Conservation (phyloP, 2,329 filamentous ascomycete genomes). For the Monosporascus ibericus region DNA sequence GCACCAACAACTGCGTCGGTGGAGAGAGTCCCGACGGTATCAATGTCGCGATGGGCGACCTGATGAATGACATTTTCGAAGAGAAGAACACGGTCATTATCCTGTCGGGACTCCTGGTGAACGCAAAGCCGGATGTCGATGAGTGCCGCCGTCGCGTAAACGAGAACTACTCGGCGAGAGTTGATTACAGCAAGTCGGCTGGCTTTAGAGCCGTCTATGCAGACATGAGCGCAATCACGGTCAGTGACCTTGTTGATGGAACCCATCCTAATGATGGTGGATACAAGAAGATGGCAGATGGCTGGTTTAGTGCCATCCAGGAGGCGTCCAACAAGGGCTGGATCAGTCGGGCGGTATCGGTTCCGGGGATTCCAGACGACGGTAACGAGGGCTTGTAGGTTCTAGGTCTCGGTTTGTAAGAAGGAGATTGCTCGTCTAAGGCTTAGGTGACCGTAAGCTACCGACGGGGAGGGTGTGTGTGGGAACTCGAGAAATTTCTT, state of each 20-base stretch:
- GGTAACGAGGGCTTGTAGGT: not conserved
- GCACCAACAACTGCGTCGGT: not conserved
- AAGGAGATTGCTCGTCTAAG: not conserved
- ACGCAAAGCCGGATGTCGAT: not conserved
- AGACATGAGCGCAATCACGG: constrained; percentile 29
- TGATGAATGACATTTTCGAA: not conserved
- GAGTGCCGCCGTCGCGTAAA: constrained; percentile 40
- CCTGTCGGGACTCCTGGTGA: not conserved
- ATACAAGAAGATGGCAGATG: constrained; percentile 35
- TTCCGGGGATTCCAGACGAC: not conserved
- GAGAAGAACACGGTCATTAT: not conserved
- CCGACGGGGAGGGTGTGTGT: no score
- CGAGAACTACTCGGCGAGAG: constrained; percentile 66
- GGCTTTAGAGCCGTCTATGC: constrained; percentile 27
- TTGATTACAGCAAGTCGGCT: constrained; percentile 31
- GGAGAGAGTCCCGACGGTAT: not conserved
- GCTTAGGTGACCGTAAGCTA: not conserved
- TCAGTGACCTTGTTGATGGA: constrained; percentile 29
- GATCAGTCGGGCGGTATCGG: constrained; percentile 1
- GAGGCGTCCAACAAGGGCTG: constrained; percentile 20
- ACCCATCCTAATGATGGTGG: constrained; percentile 34
- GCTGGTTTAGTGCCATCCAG: constrained; percentile 27
- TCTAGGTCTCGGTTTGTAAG: not conserved
- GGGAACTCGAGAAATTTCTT: no score
- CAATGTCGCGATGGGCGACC: not conserved